phyloP scores from a whole-genome alignment of 163 green algal species.

The Scenedesmus sp. region DNA sequence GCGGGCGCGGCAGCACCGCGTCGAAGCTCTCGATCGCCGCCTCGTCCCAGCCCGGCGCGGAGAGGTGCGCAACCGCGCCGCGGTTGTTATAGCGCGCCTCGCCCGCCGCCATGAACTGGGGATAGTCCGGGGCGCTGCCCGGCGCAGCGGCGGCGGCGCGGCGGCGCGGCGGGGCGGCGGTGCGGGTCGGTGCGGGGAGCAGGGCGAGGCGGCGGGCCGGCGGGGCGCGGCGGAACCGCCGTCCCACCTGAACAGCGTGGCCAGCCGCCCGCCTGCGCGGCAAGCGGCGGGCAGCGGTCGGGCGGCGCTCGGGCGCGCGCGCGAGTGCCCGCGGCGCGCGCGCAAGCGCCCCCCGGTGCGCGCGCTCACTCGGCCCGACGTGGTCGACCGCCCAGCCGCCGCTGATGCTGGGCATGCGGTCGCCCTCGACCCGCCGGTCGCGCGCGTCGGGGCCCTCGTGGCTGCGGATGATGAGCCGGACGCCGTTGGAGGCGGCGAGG shows the following conservation, averaged over 20 bases:
- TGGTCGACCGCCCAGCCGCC: slow-evolving; percentile 93
- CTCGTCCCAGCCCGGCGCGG: slow-evolving; percentile 48
- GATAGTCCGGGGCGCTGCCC: slow-evolving; percentile 98
- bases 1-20: slow-evolving; percentile 59
- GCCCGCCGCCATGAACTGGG: slow-evolving; percentile 52
- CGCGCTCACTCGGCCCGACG: slow-evolving; percentile 62
- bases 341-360: no score
- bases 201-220: no score
- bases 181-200: no score
- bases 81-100: slow-evolving; percentile 76
- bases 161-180: no score
- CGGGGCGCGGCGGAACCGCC: no score
- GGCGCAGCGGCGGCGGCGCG: no score
- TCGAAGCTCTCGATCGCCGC: slow-evolving; percentile 62
- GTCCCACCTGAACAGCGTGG: slow-evolving; percentile 92
- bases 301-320: no score
- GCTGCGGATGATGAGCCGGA: slow-evolving; percentile 91
- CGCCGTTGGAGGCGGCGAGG: slow-evolving; percentile 74
- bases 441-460: slow-evolving; percentile 98
- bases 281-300: not conserved
- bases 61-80: slow-evolving; percentile 78
- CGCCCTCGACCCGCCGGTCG: slow-evolving; percentile 35
- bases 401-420: slow-evolving; percentile 55
- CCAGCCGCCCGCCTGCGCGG: slow-evolving; percentile 60
- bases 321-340: no score